Conservation (phyloP, 164 flowering plant species). For the Liquidambar formosana region DNA sequence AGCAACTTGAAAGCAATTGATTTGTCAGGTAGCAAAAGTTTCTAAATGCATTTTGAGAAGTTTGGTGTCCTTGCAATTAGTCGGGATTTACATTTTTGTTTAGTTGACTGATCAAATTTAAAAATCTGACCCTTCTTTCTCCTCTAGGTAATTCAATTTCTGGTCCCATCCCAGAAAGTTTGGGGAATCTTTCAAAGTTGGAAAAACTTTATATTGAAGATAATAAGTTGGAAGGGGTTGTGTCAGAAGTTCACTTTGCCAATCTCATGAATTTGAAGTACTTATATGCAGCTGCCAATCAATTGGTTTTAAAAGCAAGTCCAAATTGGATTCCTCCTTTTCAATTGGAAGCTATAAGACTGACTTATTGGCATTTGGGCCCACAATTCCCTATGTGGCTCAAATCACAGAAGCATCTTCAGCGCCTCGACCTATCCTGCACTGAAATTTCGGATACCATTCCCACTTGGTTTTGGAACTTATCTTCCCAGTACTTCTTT, state of each 20-base stretch:
- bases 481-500: too few relatives aligned
- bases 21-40: background rate
- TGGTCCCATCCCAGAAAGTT: conserved; percentile 2
- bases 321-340: conserved; percentile 15
- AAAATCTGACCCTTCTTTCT: too few relatives aligned
- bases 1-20: background rate
- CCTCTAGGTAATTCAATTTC: too few relatives aligned
- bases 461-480: conserved; percentile 16
- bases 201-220: background rate
- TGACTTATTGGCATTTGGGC: conserved; percentile 6
- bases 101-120: background rate
- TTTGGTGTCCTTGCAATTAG: too few relatives aligned
- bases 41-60: too few relatives aligned
- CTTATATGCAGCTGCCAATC: background rate
- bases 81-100: too few relatives aligned
- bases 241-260: background rate
- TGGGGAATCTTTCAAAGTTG: conserved; percentile 7
- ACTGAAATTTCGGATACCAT: conserved; percentile 8
- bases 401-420: conserved; percentile 2
- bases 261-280: conserved; percentile 4
- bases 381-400: conserved; percentile 18
- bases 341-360: background rate
- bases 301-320: conserved; percentile 5
- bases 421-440: conserved; percentile 7
- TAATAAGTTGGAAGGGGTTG: conserved; percentile 8